Base-by-base conservation (phyloP, 768 basidiomycete species). In the Rickenella mellea region DNA sequence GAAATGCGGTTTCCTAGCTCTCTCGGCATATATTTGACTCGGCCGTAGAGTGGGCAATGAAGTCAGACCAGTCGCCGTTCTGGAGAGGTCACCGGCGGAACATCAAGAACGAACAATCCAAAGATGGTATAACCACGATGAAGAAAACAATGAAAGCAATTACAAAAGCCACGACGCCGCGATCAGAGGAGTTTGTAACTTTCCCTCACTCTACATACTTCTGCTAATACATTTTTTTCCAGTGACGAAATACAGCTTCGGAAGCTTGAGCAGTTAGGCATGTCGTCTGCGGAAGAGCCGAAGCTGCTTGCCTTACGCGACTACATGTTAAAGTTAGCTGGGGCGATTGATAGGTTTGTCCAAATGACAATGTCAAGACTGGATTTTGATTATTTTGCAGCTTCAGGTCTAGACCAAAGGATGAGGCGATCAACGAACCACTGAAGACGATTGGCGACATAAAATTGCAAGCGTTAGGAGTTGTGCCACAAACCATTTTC, bases 401-500 rank as follows among this genome's bases (percentile, higher is more conserved):
- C 48, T 86, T 85, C 51, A 66, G 78, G 3, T 76, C 78, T 17
- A 76, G 87, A 15, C 49, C 78, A 25, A 76, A 64, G 42, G 60
- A 69, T 19, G 83, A 88, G 46, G 71, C 68, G 27, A 83, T 84
- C 49, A 60, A 73, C 0, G 80, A 79, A 15, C 73, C 69, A 44
- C 66, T 88, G 19, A 82, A 77, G 55, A 67, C 76, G 4, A 73
- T 69, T 7, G 75, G 74, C 15, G 75, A 82, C 38, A 69, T 90
- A 26, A 84, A 89, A 45, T 71, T 99, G 29, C 84, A 83, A 52
- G 90, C 88, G 52, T 76, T 97, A 3, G 83, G 83, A 1, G 83
- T 93, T 4, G 85, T 92, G 0, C 90, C 91, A 10, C 89, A 88
- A 45, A 96, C 90, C 0, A 80, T 96, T 15, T 96, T 97, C 60